Evolutionary conservation across 2,329 filamentous ascomycete species (phyloP).

Genomic region (Berkeleyomyces basicola): DNA sequence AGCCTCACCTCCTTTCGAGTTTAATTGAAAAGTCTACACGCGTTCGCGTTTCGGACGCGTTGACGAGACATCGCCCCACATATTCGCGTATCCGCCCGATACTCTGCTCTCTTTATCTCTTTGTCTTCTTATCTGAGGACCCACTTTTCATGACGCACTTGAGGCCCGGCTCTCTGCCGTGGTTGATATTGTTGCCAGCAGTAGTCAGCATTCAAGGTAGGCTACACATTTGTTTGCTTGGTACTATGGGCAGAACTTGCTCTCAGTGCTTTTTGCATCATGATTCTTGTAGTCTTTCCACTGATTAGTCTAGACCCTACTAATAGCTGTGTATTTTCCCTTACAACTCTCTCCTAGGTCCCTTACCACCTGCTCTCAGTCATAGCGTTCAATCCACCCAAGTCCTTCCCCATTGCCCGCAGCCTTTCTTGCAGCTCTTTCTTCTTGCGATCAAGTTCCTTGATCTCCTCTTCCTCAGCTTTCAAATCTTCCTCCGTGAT

Average conservation of each 20-base stretch:
- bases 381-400: constrained; percentile 37
- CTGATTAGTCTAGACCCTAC: too few species aligned
- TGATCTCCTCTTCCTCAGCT: constrained; percentile 50
- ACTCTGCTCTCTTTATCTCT: too few species aligned
- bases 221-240: too few species aligned
- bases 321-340: background rate
- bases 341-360: background rate
- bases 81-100: background rate
- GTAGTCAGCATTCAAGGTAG: too few species aligned
- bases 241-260: too few species aligned
- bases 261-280: too few species aligned
- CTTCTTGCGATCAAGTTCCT: constrained; percentile 39
- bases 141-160: too few species aligned
- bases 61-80: background rate
- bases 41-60: background rate
- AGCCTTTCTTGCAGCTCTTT: constrained; percentile 37
- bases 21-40: background rate
- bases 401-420: constrained; percentile 37
- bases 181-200: too few species aligned
- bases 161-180: too few species aligned
- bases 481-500: constrained; percentile 53
- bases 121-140: too few species aligned
- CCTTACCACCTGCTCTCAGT: constrained; percentile 19
- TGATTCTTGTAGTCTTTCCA: too few species aligned
- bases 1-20: background rate